Evolutionary conservation across 768 basidiomycete species (phyloP).

Genomic region (Tubosaeta sp.): DNA sequence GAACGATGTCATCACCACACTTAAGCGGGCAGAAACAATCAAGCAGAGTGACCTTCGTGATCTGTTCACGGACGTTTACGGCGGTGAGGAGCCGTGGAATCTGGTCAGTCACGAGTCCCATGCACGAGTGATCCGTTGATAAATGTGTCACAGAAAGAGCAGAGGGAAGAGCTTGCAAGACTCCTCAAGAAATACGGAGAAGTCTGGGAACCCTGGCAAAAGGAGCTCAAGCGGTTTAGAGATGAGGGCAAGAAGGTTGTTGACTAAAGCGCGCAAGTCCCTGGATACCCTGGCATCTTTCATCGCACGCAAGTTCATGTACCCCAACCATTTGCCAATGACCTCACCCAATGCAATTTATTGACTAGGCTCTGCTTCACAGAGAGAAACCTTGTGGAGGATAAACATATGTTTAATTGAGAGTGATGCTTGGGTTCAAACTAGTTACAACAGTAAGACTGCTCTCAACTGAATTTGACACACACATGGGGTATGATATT

Average conservation of each 20-base stretch:
- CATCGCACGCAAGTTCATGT: too few relatives aligned
- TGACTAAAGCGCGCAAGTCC: slow-evolving; percentile 18
- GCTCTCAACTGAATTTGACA: too few relatives aligned
- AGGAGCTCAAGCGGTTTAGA: slow-evolving; percentile 72
- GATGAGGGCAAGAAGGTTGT: slow-evolving; percentile 62
- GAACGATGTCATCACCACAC: slow-evolving; percentile 71
- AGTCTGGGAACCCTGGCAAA: slow-evolving; percentile 83
- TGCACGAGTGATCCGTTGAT: background rate
- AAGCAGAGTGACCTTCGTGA: slow-evolving; percentile 69
- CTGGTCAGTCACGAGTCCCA: slow-evolving; percentile 49
- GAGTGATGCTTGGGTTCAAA: too few relatives aligned
- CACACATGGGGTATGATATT: too few relatives aligned
- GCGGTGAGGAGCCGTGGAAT: slow-evolving; percentile 80
- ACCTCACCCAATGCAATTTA: too few relatives aligned
- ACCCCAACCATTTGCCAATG: too few relatives aligned
- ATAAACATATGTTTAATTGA: too few relatives aligned
- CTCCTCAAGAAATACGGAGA: slow-evolving; percentile 82
- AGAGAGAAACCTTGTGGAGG: too few relatives aligned
- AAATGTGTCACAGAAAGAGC: slow-evolving; percentile 58
- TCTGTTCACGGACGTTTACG: slow-evolving; percentile 86
- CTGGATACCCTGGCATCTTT: background rate
- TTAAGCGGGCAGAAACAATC: slow-evolving; percentile 70
- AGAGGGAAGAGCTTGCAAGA: slow-evolving; percentile 69
- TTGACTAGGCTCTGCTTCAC: too few relatives aligned
- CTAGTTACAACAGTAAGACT: too few relatives aligned